Evolutionary conservation across 1,284 basidiomycete species (phyloP).

Genomic region (Testicularia cyperi): DNA sequence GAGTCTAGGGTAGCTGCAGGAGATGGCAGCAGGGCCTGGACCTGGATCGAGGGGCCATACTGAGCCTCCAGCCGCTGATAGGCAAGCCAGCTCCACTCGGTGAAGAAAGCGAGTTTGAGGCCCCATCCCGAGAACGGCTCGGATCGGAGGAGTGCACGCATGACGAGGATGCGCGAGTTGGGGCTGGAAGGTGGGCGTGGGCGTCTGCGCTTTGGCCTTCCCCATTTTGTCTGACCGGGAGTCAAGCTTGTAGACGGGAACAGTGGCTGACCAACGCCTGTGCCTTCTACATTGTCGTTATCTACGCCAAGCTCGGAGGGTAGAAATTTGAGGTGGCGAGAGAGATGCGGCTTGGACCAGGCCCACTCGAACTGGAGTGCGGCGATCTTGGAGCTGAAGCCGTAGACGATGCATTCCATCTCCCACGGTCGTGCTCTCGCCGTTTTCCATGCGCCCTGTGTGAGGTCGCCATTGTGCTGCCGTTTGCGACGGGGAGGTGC

Average conservation of each 20-base stretch:
- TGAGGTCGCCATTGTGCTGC: conserved; percentile 82
- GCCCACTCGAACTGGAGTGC: conserved; percentile 89
- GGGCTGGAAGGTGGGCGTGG: conserved; percentile 28
- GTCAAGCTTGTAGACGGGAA: conserved; percentile 36
- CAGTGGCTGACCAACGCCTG: conserved; percentile 17
- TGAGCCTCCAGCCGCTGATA: conserved; percentile 15
- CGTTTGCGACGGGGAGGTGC: conserved; percentile 74
- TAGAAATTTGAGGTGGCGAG: conserved; percentile 61
- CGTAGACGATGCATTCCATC: conserved; percentile 84
- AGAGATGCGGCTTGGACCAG: conserved; percentile 73
- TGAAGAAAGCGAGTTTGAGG: conserved; percentile 50
- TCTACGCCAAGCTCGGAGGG: conserved; percentile 9
- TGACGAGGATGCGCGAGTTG: conserved; percentile 54
- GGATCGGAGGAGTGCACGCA: conserved; percentile 48
- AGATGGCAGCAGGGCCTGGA: too few relatives aligned
- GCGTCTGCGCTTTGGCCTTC: conserved; percentile 10
- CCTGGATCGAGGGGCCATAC: too few relatives aligned
- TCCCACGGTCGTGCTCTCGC: conserved; percentile 75
- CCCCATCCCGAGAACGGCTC: conserved; percentile 57
- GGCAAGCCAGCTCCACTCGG: conserved; percentile 48
- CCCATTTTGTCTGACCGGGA: conserved; percentile 17
- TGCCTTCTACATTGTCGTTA: conserved; percentile 1
- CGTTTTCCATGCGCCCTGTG: conserved; percentile 76
- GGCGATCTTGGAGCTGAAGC: conserved; percentile 80
- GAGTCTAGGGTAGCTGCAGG: too few relatives aligned